Evolutionary conservation across 2,329 filamentous ascomycete species (phyloP).

Genomic region (Monilinia fructicola): DNA sequence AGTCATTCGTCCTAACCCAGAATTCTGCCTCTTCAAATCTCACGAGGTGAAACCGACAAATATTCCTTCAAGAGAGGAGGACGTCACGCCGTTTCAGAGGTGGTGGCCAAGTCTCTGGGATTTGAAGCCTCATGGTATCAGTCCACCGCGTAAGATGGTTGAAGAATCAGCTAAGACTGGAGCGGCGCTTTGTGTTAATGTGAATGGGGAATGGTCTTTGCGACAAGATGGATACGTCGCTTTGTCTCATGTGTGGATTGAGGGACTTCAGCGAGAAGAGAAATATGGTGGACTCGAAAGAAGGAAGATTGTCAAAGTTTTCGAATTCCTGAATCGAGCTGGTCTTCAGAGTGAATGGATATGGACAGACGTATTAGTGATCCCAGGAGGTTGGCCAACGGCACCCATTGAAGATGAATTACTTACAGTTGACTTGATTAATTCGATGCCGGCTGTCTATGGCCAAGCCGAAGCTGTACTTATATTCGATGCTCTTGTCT

Average conservation of each 20-base stretch:
- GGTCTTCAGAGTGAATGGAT: slow-evolving; percentile 27
- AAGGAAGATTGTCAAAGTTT: not conserved
- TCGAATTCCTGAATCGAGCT: not conserved
- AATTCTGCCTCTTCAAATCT: not conserved
- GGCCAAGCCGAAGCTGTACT: slow-evolving; percentile 26
- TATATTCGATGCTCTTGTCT: slow-evolving; percentile 28
- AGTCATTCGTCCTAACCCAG: not conserved
- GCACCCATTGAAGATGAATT: slow-evolving; percentile 24
- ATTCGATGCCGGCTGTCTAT: slow-evolving; percentile 28
- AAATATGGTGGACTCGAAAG: not conserved
- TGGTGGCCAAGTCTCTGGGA: not conserved
- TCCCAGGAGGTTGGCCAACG: slow-evolving; percentile 25
- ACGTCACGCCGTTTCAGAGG: not conserved
- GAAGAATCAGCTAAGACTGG: not conserved
- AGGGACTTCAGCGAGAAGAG: slow-evolving; percentile 22
- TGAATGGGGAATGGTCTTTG: not conserved
- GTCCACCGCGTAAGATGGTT: not conserved
- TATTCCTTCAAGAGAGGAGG: not conserved
- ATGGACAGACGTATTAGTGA: slow-evolving; percentile 29
- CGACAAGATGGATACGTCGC: slow-evolving; percentile 7
- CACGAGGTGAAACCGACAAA: not conserved
- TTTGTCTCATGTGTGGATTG: slow-evolving; percentile 31
- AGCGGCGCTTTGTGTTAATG: slow-evolving; percentile 6
- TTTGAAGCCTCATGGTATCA: not conserved
- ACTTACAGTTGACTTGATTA: slow-evolving; percentile 28